A percentile compares a stretch with the other conserved stretches of the same genome.
Evolutionary conservation across 148 eudicot species (phyloP).

Genomic region (Rhododendron molle): DNA sequence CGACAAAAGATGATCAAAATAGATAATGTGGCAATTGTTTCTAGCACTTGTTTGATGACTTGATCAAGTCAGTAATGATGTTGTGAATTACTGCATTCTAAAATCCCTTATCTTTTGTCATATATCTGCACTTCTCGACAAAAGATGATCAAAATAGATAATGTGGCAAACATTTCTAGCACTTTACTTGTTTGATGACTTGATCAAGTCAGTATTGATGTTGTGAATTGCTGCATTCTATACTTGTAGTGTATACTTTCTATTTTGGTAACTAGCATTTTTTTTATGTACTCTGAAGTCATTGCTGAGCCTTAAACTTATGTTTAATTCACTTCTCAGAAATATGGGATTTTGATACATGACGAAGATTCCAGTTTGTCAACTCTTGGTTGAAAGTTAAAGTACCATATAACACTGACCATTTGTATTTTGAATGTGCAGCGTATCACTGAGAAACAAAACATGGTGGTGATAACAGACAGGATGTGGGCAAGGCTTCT

Average conservation of each 20-base stretch:
- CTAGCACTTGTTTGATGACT: background rate
- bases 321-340: background rate
- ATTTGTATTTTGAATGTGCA: slow-evolving; percentile 24
- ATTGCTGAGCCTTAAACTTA: background rate
- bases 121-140: background rate
- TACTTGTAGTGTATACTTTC: background rate
- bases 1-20: background rate
- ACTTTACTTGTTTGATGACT: background rate
- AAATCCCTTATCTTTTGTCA: background rate
- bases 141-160: background rate
- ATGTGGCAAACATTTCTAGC: background rate
- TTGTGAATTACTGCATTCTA: background rate
- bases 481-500: slow-evolving; percentile 94
- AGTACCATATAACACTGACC: background rate
- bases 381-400: background rate
- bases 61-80: background rate
- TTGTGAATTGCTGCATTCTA: background rate
- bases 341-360: background rate
- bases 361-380: background rate
- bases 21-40: background rate
- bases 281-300: background rate
- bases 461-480: slow-evolving; percentile 70
- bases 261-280: background rate
- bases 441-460: slow-evolving; percentile 61
- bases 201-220: background rate